phyloP scores from a whole-genome alignment of 2,329 filamentous ascomycete species.

The Stachybotrys echinatus region DNA sequence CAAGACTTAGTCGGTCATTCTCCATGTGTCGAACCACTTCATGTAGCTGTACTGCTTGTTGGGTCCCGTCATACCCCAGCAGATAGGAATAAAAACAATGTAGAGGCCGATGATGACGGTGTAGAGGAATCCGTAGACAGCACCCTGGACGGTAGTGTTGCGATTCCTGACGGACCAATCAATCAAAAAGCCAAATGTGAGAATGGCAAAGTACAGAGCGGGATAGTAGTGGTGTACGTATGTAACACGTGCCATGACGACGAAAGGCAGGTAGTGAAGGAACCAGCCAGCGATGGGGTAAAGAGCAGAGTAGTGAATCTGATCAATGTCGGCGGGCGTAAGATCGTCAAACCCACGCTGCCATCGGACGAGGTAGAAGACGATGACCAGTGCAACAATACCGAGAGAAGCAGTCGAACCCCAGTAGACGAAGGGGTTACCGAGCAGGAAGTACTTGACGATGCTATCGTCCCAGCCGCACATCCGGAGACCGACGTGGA shows the following conservation, averaged over 20 bases:
- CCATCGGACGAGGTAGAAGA: conserved; percentile 90
- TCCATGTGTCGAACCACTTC: conserved; percentile 90
- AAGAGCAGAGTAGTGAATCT: conserved; percentile 87
- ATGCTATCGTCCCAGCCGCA: conserved; percentile 95
- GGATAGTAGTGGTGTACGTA: conserved; percentile 99
- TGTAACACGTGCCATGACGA: conserved; percentile 96
- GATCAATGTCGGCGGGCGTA: conserved; percentile 73
- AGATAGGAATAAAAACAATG: conserved; percentile 85
- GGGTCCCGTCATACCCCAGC: conserved; percentile 88
- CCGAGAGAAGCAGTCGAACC: conserved; percentile 76
- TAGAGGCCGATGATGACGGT: conserved; percentile 73
- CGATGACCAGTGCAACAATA: conserved; percentile 64
- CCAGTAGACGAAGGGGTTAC: conserved; percentile 96
- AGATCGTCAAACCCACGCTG: conserved; percentile 90
- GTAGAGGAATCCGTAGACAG: conserved; percentile 72
- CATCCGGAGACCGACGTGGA: conserved; percentile 95
- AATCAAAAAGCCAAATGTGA: conserved; percentile 79
- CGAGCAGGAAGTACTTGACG: conserved; percentile 97
- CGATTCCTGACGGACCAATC: conserved; percentile 76
- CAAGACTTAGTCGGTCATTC: conserved; percentile 59
- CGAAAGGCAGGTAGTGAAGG: conserved; percentile 91
- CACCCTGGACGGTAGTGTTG: conserved; percentile 57
- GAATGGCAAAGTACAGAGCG: conserved; percentile 93
- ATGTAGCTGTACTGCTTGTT: conserved; percentile 84
- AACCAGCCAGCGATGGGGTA: conserved; percentile 94